A percentile compares a stretch with the other conserved stretches of the same genome.
phyloP scores from a whole-genome alignment of 108 stramenopile genomes.

The Aurantiochytrium sp. region DNA sequence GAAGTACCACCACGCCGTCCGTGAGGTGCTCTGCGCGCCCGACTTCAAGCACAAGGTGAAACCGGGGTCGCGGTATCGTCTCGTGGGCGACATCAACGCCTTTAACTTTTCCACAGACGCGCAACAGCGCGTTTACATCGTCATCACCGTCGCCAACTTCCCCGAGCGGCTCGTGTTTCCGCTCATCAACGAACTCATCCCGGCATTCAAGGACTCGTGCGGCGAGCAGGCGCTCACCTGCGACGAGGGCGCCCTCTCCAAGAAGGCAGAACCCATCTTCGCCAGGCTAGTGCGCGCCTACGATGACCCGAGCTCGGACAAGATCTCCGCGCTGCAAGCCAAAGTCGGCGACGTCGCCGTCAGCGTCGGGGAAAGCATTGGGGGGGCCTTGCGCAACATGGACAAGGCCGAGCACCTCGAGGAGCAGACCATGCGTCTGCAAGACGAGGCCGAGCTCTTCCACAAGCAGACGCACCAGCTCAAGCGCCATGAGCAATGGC shows the following conservation, averaged over 20 bases:
- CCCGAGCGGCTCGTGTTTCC: neutral
- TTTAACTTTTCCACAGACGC: slow-evolving; percentile 7
- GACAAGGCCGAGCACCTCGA: slow-evolving; percentile 4
- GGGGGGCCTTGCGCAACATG: neutral
- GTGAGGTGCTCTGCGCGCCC: neutral
- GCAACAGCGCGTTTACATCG: slow-evolving; percentile 18
- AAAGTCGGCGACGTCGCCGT: neutral
- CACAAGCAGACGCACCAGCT: neutral
- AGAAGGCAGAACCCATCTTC: neutral
- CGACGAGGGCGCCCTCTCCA: neutral
- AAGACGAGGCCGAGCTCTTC: neutral
- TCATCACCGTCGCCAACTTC: neutral
- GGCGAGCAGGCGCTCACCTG: neutral
- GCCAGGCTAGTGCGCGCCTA: neutral
- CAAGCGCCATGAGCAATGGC: neutral
- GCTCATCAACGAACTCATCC: neutral
- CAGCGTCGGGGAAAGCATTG: neutral
- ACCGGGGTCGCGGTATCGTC: slow-evolving; percentile 13
- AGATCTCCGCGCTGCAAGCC: neutral
- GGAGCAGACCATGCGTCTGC: neutral
- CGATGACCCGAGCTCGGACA: slow-evolving; percentile 2
- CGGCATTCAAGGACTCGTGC: neutral
- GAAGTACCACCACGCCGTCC: slow-evolving; percentile 12
- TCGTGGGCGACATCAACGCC: neutral
- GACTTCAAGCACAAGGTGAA: slow-evolving; percentile 3